Evolutionary conservation across 1,284 basidiomycete genomes (phyloP).

Genomic region (Abortiporus biennis): DNA sequence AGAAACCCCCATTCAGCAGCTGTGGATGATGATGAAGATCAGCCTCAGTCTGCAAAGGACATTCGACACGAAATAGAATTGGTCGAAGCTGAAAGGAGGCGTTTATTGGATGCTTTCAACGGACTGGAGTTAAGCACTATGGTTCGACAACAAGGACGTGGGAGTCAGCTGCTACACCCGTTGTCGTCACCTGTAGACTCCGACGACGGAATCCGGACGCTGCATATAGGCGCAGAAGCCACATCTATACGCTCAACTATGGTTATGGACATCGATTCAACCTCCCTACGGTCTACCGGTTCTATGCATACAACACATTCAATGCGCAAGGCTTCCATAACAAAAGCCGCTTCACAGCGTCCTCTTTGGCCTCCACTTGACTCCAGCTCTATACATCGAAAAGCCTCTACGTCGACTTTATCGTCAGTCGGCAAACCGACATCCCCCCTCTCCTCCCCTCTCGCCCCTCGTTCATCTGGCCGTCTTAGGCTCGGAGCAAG

Average conservation of each 20-base stretch:
- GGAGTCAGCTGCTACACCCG: constrained; percentile 7
- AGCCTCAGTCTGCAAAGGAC: constrained; percentile 48
- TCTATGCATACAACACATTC: constrained; percentile 41
- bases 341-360: constrained; percentile 26
- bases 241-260: constrained; percentile 15
- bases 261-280: constrained; percentile 33
- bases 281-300: constrained; percentile 46
- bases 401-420: constrained; percentile 43
- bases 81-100: constrained; percentile 61
- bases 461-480: constrained; percentile 11
- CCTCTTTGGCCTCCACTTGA: constrained; percentile 19
- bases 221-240: constrained; percentile 6
- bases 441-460: constrained; percentile 12
- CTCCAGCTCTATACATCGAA: constrained; percentile 29
- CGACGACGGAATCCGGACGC: constrained; percentile 10
- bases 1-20: constrained; percentile 22
- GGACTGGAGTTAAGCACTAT: constrained; percentile 65
- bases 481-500: constrained; percentile 31
- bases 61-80: constrained; percentile 58
- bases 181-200: not conserved
- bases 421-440: constrained; percentile 17
- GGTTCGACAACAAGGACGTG: constrained; percentile 39
- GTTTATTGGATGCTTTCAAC: constrained; percentile 69
- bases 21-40: constrained; percentile 45
- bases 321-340: constrained; percentile 25